Evolutionary conservation across 139 green algal species (phyloP).

Genomic region (Pleodorina starrii): DNA sequence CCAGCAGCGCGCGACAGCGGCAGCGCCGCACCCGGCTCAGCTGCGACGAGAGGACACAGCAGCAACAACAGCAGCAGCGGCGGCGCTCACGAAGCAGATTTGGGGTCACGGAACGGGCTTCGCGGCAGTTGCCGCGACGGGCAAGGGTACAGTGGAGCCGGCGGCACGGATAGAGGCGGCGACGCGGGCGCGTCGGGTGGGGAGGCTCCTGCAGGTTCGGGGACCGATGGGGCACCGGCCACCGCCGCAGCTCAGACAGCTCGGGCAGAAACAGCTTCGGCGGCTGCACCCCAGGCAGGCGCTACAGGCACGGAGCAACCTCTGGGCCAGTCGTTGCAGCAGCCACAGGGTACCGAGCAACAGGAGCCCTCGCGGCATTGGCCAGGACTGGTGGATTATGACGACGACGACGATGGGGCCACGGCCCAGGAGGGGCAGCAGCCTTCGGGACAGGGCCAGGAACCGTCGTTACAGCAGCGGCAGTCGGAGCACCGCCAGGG

Average conservation of each 20-base stretch:
- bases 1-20: neutral
- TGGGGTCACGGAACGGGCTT: neutral
- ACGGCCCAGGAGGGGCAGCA: neutral
- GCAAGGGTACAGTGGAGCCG: conserved; percentile 17
- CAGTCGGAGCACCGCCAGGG: neutral
- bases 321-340: neutral
- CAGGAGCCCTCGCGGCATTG: conserved; percentile 20
- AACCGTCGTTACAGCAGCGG: neutral
- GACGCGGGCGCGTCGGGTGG: neutral
- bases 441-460: neutral
- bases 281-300: neutral
- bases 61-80: neutral
- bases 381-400: conserved; percentile 62
- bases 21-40: too few species aligned
- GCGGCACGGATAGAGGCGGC: neutral
- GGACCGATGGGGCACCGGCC: neutral
- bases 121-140: neutral
- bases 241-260: neutral
- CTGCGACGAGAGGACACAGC: too few species aligned
- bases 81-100: neutral
- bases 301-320: neutral
- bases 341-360: neutral
- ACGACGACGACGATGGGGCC: conserved; percentile 63
- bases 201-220: neutral
- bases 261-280: neutral